Evolutionary conservation across 2,329 filamentous ascomycete genomes (phyloP).

Genomic region (Ophiostoma angusticollis): DNA sequence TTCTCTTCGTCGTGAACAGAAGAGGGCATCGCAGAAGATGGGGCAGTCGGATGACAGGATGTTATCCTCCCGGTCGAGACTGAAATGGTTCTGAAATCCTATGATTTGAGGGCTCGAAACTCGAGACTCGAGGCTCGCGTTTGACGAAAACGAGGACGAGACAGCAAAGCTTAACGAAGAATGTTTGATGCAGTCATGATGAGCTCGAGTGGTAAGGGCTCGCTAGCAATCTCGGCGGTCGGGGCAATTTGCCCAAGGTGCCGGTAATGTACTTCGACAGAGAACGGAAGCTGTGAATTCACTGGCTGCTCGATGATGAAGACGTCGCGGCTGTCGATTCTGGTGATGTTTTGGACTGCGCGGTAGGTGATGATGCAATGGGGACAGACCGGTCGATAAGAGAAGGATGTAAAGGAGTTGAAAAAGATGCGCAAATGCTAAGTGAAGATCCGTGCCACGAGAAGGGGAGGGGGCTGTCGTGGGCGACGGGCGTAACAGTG

Average conservation of each 20-base stretch:
- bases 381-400: too few species aligned
- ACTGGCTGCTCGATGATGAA: not conserved
- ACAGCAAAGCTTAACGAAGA: not conserved
- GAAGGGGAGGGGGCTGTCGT: not conserved
- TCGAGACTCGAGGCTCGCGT: too few species aligned
- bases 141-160: slow-evolving; percentile 1
- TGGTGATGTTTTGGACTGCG: too few species aligned
- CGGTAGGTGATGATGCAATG: not conserved
- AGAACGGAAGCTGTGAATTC: too few species aligned
- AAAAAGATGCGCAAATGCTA: not conserved
- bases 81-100: too few species aligned
- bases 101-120: too few species aligned
- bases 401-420: not conserved
- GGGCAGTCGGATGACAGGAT: not conserved
- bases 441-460: not conserved
- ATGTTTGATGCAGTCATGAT: slow-evolving; percentile 2
- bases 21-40: slow-evolving; percentile 11
- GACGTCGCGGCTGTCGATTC: not conserved
- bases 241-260: not conserved
- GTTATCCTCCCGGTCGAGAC: too few species aligned
- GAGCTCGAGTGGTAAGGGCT: too few species aligned
- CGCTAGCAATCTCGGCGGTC: too few species aligned
- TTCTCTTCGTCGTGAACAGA: slow-evolving; percentile 10
- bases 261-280: too few species aligned
- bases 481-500: not conserved